Evolutionary conservation across 1,284 basidiomycete species (phyloP), one percentile per base, ranked within the genome.

Genomic region (Termitomyces sp.): DNA sequence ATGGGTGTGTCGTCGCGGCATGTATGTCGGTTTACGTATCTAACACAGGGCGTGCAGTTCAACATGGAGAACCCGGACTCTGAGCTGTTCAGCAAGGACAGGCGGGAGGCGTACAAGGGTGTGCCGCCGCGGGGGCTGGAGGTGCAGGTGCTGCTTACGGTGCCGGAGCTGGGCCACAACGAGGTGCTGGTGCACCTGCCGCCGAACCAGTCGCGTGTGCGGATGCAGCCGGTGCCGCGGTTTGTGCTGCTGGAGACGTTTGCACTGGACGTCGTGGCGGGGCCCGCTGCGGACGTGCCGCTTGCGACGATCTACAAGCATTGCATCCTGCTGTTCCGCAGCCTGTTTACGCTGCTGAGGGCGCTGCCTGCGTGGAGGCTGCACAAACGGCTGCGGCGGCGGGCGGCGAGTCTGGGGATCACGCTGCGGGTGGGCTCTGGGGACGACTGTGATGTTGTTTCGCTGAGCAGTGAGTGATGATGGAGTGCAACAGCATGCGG

Each of bases 271-370:
- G 83, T 86, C 62, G 66, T 68, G 38, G 74, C 79, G 15, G 64
- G 65, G 10, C 68, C 72, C 17, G 70, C 72, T 49, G 64, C 68
- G 44, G 86, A 85, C 50, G 75, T 86, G 41, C 79, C 81, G 5
- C 81, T 84, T n/a, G 76, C 87, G 0, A 86, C 83, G 15, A 85
- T 90, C 55, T 92, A 92, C 78, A 91, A 92, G 69, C 83, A 90
- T 61, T 82, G 84, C 30, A 90, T 92, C 62, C 80, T 86, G 39
- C 76, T 90, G 38, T 90, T 91, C 71, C 78, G 89, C 50, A 87
- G 85, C 65, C 66, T 90, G 4, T 92, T 78, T 70, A 84, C 81
- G 33, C 69, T 91, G 40, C 73, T 90, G 44, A 77, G 86, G 52
- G 76, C 88, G 24, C 74, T 90, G 6, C 89, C 89, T 21, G 73